phyloP scores from a whole-genome alignment of 2,329 filamentous ascomycete genomes.

The Macroventuria anomochaeta region DNA sequence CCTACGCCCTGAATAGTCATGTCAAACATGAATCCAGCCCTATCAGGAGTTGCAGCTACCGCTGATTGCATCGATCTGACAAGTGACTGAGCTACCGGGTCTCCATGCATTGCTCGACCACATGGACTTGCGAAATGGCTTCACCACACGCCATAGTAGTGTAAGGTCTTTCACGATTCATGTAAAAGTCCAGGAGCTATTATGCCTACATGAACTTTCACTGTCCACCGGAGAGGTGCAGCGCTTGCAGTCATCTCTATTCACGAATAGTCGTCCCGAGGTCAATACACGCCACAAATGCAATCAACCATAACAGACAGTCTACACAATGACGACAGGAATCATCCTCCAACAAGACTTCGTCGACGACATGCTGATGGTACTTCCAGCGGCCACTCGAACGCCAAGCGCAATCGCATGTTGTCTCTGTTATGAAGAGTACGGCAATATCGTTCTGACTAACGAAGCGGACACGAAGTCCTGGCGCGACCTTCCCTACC shows the following conservation, averaged over 20 bases:
- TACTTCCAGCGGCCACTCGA: not conserved
- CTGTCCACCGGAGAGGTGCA: too few species aligned
- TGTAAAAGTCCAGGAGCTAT: too few species aligned
- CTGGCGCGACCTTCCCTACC: not conserved
- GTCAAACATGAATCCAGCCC: not conserved
- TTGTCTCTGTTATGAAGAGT: not conserved
- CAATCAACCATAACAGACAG: too few species aligned
- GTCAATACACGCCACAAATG: too few species aligned
- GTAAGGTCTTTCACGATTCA: not conserved
- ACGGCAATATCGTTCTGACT: not conserved
- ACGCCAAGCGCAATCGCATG: not conserved
- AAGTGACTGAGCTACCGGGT: not conserved
- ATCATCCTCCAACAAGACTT: too few species aligned
- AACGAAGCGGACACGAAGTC: not conserved
- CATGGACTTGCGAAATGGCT: not conserved
- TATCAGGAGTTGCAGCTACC: not conserved
- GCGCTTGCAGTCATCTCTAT: too few species aligned
- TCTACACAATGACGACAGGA: too few species aligned
- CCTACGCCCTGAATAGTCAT: not conserved
- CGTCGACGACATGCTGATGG: too few species aligned
- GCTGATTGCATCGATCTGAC: conserved; percentile 10
- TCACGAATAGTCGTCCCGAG: too few species aligned
- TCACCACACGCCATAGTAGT: not conserved
- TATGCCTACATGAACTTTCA: too few species aligned
- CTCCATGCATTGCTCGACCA: too few species aligned